Percentiles rank a stretch among this genome's conserved stretches.
phyloP scores from a whole-genome alignment of 2,329 filamentous ascomycete genomes.

The Apiospora marii region DNA sequence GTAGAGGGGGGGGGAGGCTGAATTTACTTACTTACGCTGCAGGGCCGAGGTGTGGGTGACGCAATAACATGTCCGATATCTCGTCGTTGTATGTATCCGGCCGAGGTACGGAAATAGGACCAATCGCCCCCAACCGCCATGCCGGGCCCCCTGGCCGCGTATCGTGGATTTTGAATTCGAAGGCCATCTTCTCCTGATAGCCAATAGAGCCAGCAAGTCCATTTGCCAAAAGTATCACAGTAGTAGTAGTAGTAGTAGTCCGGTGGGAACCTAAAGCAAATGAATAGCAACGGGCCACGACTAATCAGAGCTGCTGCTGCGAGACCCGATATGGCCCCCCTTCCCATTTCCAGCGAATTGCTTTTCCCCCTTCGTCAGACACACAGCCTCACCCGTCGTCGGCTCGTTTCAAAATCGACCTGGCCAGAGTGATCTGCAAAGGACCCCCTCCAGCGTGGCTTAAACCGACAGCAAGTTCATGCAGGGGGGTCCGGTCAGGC shows the following conservation, averaged over 20 bases:
- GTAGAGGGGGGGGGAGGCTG: neutral
- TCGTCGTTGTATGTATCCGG: neutral
- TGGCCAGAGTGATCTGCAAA: conserved; percentile 18
- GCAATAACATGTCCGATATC: neutral
- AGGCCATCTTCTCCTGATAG: neutral
- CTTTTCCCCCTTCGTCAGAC: conserved; percentile 19
- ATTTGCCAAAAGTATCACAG: neutral
- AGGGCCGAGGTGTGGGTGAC: conserved; percentile 16
- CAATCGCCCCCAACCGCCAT: neutral
- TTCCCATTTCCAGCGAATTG: neutral
- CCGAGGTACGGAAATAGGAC: neutral
- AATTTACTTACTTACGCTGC: neutral
- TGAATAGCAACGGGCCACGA: neutral
- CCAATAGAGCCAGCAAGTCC: neutral
- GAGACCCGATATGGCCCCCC: neutral
- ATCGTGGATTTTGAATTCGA: neutral
- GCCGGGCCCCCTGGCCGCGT: neutral
- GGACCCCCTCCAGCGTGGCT: conserved; percentile 2
- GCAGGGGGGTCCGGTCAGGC: neutral
- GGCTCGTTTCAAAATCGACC: conserved; percentile 13
- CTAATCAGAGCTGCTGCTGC: neutral
- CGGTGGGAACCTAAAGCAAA: neutral
- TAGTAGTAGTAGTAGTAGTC: neutral
- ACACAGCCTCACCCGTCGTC: conserved; percentile 16
- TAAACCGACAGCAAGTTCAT: conserved; percentile 2